phyloP scores from a whole-genome alignment of 306 rosid genomes.

The Prunus salicina region DNA sequence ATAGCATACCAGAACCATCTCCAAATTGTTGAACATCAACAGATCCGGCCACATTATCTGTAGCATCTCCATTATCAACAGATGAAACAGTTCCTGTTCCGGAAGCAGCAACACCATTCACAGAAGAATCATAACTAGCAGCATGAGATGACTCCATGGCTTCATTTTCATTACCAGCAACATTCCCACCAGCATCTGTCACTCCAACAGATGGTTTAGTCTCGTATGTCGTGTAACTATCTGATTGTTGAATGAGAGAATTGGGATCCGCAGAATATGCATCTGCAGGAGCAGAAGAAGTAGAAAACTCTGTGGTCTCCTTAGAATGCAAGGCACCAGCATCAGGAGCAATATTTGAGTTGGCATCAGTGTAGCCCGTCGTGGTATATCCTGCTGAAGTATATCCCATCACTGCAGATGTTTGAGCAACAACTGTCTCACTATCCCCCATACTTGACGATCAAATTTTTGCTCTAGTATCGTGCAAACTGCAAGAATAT shows the following conservation, averaged over 20 bases:
- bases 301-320: conserved; percentile 39
- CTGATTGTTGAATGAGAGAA: conserved; percentile 49
- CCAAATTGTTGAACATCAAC: conserved; percentile 56
- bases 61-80: conserved; percentile 57
- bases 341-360: conserved; percentile 32
- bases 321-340: conserved; percentile 28
- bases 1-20: conserved; percentile 66
- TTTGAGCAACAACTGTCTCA: conserved; percentile 59
- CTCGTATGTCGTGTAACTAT: conserved; percentile 34
- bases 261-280: conserved; percentile 45
- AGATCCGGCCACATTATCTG: conserved; percentile 43
- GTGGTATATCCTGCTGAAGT: conserved; percentile 35
- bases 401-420: conserved; percentile 44
- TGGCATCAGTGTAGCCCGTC: conserved; percentile 47
- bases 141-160: conserved; percentile 30
- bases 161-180: conserved; percentile 30
- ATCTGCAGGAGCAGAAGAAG: conserved; percentile 26
- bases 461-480: conserved; percentile 10
- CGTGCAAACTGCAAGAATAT: conserved; percentile 26
- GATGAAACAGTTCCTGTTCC: conserved; percentile 27
- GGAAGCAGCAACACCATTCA: conserved; percentile 38
- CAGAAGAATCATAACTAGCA: conserved; percentile 47
- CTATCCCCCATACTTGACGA: conserved; percentile 62
- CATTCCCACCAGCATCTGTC: conserved; percentile 34
- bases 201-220: conserved; percentile 32